Base-by-base conservation (phyloP, 768 basidiomycete genomes). In the Serendipita indica region DNA sequence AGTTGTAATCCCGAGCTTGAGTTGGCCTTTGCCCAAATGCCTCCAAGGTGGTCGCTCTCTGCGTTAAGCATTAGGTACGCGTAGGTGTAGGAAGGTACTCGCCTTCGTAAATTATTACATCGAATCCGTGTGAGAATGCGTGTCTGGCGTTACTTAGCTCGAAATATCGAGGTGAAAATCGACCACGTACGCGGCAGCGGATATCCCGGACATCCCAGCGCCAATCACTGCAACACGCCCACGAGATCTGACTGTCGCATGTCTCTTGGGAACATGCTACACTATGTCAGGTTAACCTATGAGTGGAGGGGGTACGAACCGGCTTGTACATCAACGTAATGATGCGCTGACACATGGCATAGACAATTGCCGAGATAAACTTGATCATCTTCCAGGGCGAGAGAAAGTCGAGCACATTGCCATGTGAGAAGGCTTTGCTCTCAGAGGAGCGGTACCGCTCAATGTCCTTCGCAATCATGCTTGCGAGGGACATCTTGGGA, bases 11-110 rank as follows among this genome's bases (percentile, higher is more conserved):
- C 74, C 1, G 74, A 76, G 0, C 77, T 76, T 14, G 66, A 68
- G 64, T 79, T 80, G 37, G 77, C 77, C 33, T 74, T 69, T 0
- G 75, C 68, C 78, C 78, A 79, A 30, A 79, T 76, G 0, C 77
- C 77, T 28, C 77, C 78, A n/a, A 73, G 60, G 5, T 64, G 61
- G 14, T 70, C 64, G 18, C 59, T 61, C n/a, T 65, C 67, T 63
- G 49, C 16, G 37, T 7, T 16, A 27, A 27, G 16, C 7, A 43
- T 43, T 25, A 43, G 41, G 5, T n/a, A 25, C 6, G 5, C 18
- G 27, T 18, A 7, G 6, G 41, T 18, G 7, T 5, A 43, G 18
- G 16, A 43, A n/a, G 5, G 7, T 7, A 2, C 7, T n/a, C 16
- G 27, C 41, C 41, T 46, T 79, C 78, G 63, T 71, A 78, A 2